Evolutionary conservation across 1,139 yeast genomes (phyloP), one percentile per base, ranked within the genome.

Genomic region (Blastobotrys persicus): DNA sequence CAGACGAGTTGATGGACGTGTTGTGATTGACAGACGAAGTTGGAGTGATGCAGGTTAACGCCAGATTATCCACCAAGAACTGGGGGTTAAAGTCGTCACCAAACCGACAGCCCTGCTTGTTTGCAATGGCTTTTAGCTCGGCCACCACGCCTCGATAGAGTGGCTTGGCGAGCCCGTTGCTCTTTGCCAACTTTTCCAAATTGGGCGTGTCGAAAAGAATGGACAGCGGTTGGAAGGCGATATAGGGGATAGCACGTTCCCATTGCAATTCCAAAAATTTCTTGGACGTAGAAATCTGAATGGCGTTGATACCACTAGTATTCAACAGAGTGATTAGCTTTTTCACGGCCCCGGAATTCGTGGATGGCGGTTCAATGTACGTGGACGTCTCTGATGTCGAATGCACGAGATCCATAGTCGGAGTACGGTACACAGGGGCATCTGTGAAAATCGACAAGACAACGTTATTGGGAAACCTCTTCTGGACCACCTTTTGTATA

Each of bases 121-220:
- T 82, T 55, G 88, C 83, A 54, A 89, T 81, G 44, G 83, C 81
- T 52, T 82, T 77, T 44, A 87, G 70, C 69, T 89, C 97, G 46
- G 79, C 76, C 53, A 88, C 80, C 41, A 88, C 71, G 1, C 97
- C 97, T 12, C 88, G 78, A 28, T 88, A 77, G 55, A 89, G 74
- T 5, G 97, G 97, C 62, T 86, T 87, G 42, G 95, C 91, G 52
- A 88, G 73, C 42, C 88, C 85, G 65, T 87, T 88, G 34, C 74
- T 69, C 12, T 31, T 34, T 18, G 77, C 70, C 48, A 89, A 72
- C 44, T 75, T 69, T 33, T 71, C 70, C 0, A 95, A 88, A 58
- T 72, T 75, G 4, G 83, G 78, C 50, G 80, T 77, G 65, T 88
- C 96, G 59, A 89, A 81, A 18, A 88, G 66, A 32, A 88, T 75